Evolutionary conservation across 495 filamentous ascomycete genomes (phyloP), one percentile per base, ranked within the genome.

Genomic region (Penicillium chermesinum): DNA sequence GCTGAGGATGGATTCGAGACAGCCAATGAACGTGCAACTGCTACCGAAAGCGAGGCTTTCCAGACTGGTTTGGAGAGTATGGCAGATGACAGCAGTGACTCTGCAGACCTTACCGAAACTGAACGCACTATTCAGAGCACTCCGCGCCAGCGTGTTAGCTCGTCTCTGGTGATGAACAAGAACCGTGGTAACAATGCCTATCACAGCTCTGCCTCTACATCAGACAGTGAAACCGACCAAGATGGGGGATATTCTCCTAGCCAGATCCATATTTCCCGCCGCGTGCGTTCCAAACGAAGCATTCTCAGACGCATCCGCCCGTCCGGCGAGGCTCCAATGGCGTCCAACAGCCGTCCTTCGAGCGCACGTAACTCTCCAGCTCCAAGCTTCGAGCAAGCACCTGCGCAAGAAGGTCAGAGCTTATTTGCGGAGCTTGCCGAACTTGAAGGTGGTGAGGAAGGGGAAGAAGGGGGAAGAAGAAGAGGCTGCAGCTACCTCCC

Each of bases 31-130:
- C 79, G 79, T 2, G 87, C 73, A 30, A 89, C 85, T 4, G 63
- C 72, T 16, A 85, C 82, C 2, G 91, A 95, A 67, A 95, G 88
- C 22, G 93, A 97, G 49, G 88, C 89, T 38, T 95, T 96, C 80
- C 86, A 94, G 63, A 96, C 93, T 12, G 89, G 88, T 17, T 75
- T 81, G 15, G 93, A 96, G 66, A 84, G 76, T 50, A 82, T 94
- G 55, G 80, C 85, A 45, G 87, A 85, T 30, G 86, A 86, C 49
- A 89, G 84, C 62, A 85, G 85, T 41, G 66, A 73, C 43, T 66
- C 58, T 8, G 88, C 85, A 51, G 87, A 85, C 15, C 72, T 88
- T 16, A 97, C 93, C 1, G 93, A 98, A 70, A 96, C 91, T 10
- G 91, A 96, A 59, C 77, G 65, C 46, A 79, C 68, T 35, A 59